Base-by-base conservation (phyloP, 306 rosid genomes). In the Cucumis cinereus region DNA sequence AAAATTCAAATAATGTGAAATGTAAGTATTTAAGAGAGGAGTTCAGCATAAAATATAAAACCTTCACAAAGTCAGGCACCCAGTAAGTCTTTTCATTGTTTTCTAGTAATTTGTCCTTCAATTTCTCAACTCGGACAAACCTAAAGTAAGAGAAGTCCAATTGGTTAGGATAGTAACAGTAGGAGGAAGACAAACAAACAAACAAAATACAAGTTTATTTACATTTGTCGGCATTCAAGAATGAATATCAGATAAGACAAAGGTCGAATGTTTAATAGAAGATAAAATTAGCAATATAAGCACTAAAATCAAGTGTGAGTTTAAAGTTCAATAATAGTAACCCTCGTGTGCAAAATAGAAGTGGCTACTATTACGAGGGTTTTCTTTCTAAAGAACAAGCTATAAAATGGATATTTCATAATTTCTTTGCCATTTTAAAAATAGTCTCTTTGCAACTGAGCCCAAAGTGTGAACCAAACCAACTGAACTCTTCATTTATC, bases 41-140 rank as follows among this genome's bases (percentile, higher is more conserved):
- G 53, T 12, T 17, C 7, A 4, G 22, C 23, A 61, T 22, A 20
- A 36, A 5, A 10, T 20, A 66, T 13, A 41, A 19, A 75, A 94
- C 98, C 97, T 94, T 94, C 66, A 94, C 99, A 85, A 94, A 94
- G 81, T 94, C 97, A 73, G 97, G 99, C 69, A 94, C 99, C 99
- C 99, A 92, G 73, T 85, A 89, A 12, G 98, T 92, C 84, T 90
- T 85, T 85, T 80, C 85, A 81, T 94, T 94, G 87, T 90, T 94
- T 82, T 89, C 96, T 81, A 94, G 81, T 85, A 94, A 84, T 78
- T 90, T 71, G 63, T 92, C 97, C 84, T 90, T 94, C 78, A 94
- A 77, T 63, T 63, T 77, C 79, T 94, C 99, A 79, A 94, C 99
- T 72, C 84, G 90, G 81, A 94, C 88, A 83, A 94, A 94, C 99